These are phyloP conservation scores for Morella rubra DNA, from an alignment of 306 rosid species.

Conservation along the genomic window DNA sequence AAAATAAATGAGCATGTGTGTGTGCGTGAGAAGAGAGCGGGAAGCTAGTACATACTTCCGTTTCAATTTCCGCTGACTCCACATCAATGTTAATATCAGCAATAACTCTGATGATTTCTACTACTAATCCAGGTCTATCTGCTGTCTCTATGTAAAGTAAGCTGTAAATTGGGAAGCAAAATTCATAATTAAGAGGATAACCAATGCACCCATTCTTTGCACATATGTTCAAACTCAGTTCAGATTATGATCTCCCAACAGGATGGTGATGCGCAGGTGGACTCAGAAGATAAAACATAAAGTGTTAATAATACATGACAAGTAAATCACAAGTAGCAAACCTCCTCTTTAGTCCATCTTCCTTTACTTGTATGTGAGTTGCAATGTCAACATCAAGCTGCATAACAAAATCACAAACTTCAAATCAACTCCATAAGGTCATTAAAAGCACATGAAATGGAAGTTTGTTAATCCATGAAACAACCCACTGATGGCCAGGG, in stretches of 20 bases:
- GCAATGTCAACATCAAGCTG: slow-evolving; percentile 75
- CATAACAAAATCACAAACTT: slow-evolving; percentile 32
- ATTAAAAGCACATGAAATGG: background rate
- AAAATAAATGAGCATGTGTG: slow-evolving; percentile 7
- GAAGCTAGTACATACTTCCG: slow-evolving; percentile 53
- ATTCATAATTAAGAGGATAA: slow-evolving; percentile 28
- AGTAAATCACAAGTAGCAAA: slow-evolving; percentile 40
- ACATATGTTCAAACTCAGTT: slow-evolving; percentile 16
- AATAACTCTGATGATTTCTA: slow-evolving; percentile 79
- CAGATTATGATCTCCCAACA: slow-evolving; percentile 10
- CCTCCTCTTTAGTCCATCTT: slow-evolving; percentile 96
- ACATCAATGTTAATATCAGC: slow-evolving; percentile 90
- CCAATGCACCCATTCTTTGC: slow-evolving; percentile 17
- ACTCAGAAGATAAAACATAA: background rate
- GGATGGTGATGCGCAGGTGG: slow-evolving; percentile 3
- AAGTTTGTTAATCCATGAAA: background rate
- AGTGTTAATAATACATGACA: background rate
- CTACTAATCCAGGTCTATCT: slow-evolving; percentile 86
- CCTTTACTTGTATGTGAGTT: slow-evolving; percentile 77
- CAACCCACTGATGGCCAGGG: background rate
- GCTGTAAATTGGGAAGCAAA: slow-evolving; percentile 47
- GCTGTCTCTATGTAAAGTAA: slow-evolving; percentile 89
- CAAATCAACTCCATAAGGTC: slow-evolving; percentile 19
- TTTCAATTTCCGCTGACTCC: slow-evolving; percentile 93
- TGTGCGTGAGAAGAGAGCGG: slow-evolving; percentile 5